Evolutionary conservation across 352 stramenopile species (phyloP), one percentile per base, ranked within the genome.

Genomic region (Pseudoperonospora humuli): DNA sequence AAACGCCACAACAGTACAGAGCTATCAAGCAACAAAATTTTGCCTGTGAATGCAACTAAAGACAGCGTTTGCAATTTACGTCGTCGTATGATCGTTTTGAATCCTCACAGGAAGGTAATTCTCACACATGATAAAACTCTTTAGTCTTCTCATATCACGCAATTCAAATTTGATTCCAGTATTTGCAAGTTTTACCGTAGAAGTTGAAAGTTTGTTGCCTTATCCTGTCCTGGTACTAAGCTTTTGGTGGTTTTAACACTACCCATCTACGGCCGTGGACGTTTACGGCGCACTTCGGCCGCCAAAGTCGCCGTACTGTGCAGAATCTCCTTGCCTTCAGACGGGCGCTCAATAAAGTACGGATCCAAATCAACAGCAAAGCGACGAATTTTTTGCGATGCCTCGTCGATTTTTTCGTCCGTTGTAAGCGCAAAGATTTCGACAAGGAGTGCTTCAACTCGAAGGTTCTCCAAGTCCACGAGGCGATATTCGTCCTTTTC

Each of bases 371-470:
- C 78, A 11, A 81, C 70, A 18, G 78, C 71, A 51, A 93, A 89
- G 18, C 80, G 71, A 20, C 77, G 74, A 43, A 93, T 87, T 53
- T 85, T 84, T 24, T 90, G 75, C 4, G 77, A 85, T 0, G 71
- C 76, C 21, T 90, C 80, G 34, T 93, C 80, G 28, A 93, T 88
- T 46, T 87, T 86, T 25, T 93, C 80, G 35, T 93, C 80, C 8
- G 75, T 89, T 26, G 80, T 89, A 25, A 93, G 68, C 20, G 78
- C 64, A 17, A 75, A 90, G 15, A 93, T 84, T 50, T 93, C 80
- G n/a, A 93, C 68, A 5, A 93, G 62, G 4, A 90, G 57, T n/a
- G 80, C 80, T 39, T 93, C 80, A 7, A 92, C 78, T 13, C 75
- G 76, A 17, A 92, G 52, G 43, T 88, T 92, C 40, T 92, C 76